A percentile compares a stretch with the other conserved stretches of the same genome.
Evolutionary conservation across 2,329 filamentous ascomycete genomes (phyloP).

Genomic region (Fusarium decemcellulare): DNA sequence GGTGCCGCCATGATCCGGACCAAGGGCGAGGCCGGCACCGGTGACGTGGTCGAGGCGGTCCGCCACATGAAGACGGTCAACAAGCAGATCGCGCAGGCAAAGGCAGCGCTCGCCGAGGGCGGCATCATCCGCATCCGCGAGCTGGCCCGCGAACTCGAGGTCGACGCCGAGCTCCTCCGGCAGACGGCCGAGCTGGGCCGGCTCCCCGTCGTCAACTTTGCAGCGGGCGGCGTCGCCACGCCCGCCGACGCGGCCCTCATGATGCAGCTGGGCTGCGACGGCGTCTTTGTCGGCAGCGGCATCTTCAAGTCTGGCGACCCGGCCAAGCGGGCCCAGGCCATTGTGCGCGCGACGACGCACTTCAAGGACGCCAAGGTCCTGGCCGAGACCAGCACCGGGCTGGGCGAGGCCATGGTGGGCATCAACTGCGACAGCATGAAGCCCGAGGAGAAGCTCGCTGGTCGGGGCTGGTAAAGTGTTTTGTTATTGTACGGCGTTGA

Average conservation of each 20-base stretch:
- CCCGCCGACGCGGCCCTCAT: constrained; percentile 95
- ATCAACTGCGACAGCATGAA: constrained; percentile 88
- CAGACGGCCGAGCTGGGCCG: constrained; percentile 90
- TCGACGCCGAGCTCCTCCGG: constrained; percentile 83
- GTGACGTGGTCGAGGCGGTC: constrained; percentile 96
- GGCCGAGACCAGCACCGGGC: constrained; percentile 86
- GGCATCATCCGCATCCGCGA: constrained; percentile 72
- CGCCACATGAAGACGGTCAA: constrained; percentile 95
- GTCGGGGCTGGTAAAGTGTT: constrained; percentile 81
- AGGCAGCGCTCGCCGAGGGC: constrained; percentile 75
- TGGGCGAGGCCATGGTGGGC: constrained; percentile 99
- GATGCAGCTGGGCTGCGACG: constrained; percentile 99
- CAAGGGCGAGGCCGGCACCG: constrained; percentile 97
- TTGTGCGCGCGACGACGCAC: constrained; percentile 94
- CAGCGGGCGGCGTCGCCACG: constrained; percentile 98
- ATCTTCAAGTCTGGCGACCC: constrained; percentile 98
- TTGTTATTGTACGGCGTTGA: constrained; percentile 26
- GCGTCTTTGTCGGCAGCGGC: constrained; percentile 95
- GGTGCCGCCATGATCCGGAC: constrained; percentile 99
- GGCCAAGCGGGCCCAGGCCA: constrained; percentile 90
- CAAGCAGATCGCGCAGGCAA: constrained; percentile 83
- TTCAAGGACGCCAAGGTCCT: constrained; percentile 88
- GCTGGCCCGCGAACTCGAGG: constrained; percentile 85
- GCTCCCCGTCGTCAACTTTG: constrained; percentile 97
- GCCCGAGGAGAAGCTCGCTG: constrained; percentile 85